phyloP scores from a whole-genome alignment of 2,329 filamentous ascomycete species.

The Exophiala oligosperma region DNA sequence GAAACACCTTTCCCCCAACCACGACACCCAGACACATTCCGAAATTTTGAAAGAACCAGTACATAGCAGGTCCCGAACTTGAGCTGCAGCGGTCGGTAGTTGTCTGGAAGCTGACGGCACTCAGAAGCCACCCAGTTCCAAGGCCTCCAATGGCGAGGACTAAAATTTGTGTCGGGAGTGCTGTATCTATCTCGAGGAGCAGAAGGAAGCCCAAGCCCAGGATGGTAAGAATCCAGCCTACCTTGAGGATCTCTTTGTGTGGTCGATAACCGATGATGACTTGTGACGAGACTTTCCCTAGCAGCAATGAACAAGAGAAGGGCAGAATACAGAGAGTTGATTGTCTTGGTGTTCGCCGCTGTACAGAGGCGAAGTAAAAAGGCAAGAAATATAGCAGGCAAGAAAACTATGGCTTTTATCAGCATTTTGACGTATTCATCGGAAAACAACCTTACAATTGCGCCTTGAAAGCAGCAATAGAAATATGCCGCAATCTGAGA shows the following conservation, averaged over 20 bases:
- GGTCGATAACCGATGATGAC: background rate
- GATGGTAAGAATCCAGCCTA: background rate
- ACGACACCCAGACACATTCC: background rate
- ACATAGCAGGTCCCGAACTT: background rate
- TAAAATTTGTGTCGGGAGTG: background rate
- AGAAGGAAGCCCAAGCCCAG: background rate
- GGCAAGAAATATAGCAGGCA: constrained; percentile 43
- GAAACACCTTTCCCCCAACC: background rate
- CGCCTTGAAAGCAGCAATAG: background rate
- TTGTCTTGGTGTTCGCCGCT: constrained; percentile 13
- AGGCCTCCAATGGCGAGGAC: background rate
- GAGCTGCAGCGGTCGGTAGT: background rate
- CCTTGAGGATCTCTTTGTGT: background rate
- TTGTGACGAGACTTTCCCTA: background rate
- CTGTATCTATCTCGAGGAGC: background rate
- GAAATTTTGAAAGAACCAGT: background rate
- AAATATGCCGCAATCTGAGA: constrained; percentile 21
- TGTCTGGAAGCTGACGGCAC: background rate
- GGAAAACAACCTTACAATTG: background rate
- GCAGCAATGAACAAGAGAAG: background rate
- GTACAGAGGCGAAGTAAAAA: constrained; percentile 41
- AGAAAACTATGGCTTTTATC: constrained; percentile 35
- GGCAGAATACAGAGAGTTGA: background rate
- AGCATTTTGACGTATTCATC: background rate
- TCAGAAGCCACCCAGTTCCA: background rate